Percentiles rank a stretch among this genome's conserved stretches.
phyloP scores from a whole-genome alignment of 1,284 basidiomycete species.

The Sphagnurus paluster region DNA sequence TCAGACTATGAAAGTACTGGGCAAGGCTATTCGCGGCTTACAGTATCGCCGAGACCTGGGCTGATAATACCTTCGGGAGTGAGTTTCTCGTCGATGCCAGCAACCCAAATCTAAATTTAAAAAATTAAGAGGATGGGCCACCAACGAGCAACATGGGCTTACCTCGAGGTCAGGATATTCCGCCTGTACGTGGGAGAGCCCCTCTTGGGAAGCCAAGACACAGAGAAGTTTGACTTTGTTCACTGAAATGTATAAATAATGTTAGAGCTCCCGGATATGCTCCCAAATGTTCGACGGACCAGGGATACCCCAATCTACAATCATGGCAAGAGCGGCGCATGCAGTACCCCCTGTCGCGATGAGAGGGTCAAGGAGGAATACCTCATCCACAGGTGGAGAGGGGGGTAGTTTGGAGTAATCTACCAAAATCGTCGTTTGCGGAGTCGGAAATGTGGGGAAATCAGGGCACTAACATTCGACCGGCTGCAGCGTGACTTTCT shows the following conservation, averaged over 20 bases:
- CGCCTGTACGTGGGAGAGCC: slow-evolving; percentile 65
- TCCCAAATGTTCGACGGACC: slow-evolving; percentile 37
- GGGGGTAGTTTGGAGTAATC: slow-evolving; percentile 93
- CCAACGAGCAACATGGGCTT: slow-evolving; percentile 8
- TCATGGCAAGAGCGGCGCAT: slow-evolving; percentile 81
- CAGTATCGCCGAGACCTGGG: slow-evolving; percentile 89
- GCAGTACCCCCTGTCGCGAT: slow-evolving; percentile 96
- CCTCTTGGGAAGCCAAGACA: slow-evolving; percentile 78
- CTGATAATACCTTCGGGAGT: slow-evolving; percentile 76
- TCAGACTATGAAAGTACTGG: slow-evolving; percentile 10
- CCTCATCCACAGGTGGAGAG: slow-evolving; percentile 74
- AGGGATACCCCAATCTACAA: slow-evolving; percentile 83
- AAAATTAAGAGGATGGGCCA: slow-evolving; percentile 6
- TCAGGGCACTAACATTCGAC: slow-evolving; percentile 73
- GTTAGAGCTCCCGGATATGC: slow-evolving; percentile 1
- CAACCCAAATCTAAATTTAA: slow-evolving; percentile 79
- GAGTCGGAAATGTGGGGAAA: slow-evolving; percentile 13
- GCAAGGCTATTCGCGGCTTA: slow-evolving; percentile 35
- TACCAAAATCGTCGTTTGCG: slow-evolving; percentile 26
- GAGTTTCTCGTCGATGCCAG: slow-evolving; percentile 74
- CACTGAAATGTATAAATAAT: slow-evolving; percentile 37
- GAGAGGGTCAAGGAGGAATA: slow-evolving; percentile 87
- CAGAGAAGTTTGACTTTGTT: slow-evolving; percentile 82
- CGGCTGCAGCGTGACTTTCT: slow-evolving; percentile 88
- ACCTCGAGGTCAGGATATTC: slow-evolving; percentile 85